Percentiles rank a stretch among this genome's conserved stretches.
phyloP scores from a whole-genome alignment of 148 eudicot genomes.

The Selenicereus undatus region DNA sequence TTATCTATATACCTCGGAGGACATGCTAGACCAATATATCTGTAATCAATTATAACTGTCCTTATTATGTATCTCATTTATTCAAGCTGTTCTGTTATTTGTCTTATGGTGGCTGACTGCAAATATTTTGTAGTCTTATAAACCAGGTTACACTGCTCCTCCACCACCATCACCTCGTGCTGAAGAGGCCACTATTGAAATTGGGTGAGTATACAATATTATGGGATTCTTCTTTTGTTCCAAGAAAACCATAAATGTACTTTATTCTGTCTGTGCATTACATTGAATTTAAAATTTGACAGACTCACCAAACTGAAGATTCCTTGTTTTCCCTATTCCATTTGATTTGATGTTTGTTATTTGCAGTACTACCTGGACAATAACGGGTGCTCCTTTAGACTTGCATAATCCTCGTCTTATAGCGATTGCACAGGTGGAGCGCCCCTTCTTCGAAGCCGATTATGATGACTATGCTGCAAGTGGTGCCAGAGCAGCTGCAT shows the following conservation, averaged over 20 bases:
- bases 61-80: background rate
- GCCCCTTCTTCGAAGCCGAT: conserved; percentile 73
- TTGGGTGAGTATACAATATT: conserved; percentile 52
- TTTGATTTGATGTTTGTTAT: conserved; percentile 16
- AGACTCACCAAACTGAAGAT: background rate
- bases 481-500: conserved; percentile 85
- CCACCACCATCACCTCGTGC: conserved; percentile 53
- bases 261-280: background rate
- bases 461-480: conserved; percentile 76
- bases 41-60: background rate
- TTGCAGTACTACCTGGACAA: conserved; percentile 80
- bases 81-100: background rate
- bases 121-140: conserved; percentile 56
- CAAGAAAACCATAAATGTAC: background rate
- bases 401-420: conserved; percentile 81
- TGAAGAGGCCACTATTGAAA: conserved; percentile 78
- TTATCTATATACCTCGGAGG: background rate
- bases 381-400: conserved; percentile 75
- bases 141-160: conserved; percentile 83
- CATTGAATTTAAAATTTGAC: background rate
- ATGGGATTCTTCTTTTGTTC: background rate
- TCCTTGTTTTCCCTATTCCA: background rate
- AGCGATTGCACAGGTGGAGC: conserved; percentile 86
- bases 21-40: background rate
- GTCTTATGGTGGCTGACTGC: conserved; percentile 9